Percentiles rank a stretch among this genome's conserved stretches.
These are phyloP conservation scores for Solanum habrochaites DNA, from an alignment of 257 asterid species.

Conservation along the genomic window DNA sequence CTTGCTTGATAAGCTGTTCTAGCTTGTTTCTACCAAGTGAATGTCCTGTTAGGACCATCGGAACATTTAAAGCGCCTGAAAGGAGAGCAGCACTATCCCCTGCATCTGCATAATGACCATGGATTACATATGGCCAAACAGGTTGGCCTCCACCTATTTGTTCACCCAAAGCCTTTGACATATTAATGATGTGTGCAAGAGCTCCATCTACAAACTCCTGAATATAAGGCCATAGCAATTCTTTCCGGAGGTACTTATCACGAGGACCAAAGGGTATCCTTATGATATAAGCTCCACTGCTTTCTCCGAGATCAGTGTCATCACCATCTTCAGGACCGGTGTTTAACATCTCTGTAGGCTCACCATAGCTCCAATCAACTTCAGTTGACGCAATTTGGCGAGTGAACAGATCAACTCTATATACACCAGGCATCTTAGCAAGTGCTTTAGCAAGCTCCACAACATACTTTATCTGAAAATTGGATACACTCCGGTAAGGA, in stretches of 20 bases:
- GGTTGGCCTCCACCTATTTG: conserved; percentile 66
- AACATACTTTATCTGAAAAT: conserved; percentile 57
- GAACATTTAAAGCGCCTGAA: conserved; percentile 76
- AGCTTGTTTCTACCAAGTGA: conserved; percentile 80
- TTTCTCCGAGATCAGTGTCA: conserved; percentile 44
- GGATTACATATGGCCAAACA: conserved; percentile 77
- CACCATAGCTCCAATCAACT: conserved; percentile 81
- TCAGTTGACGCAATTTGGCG: conserved; percentile 76
- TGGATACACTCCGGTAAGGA: background rate
- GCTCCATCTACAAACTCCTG: conserved; percentile 86
- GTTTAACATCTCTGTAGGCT: conserved; percentile 75
- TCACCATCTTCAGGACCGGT: conserved; percentile 44
- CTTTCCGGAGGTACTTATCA: conserved; percentile 58
- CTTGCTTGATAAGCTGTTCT: conserved; percentile 76
- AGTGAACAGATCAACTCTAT: conserved; percentile 71
- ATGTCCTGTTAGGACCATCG: conserved; percentile 84
- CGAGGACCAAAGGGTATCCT: conserved; percentile 79
- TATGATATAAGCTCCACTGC: conserved; percentile 69
- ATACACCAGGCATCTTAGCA: conserved; percentile 68
- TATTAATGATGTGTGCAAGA: conserved; percentile 57
- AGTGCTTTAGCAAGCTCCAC: conserved; percentile 81
- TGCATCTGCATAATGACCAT: conserved; percentile 86
- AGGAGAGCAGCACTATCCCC: conserved; percentile 87
- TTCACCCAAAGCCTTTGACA: conserved; percentile 71
- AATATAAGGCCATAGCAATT: conserved; percentile 67